Percentiles rank a stretch among this genome's conserved stretches.
These are phyloP conservation scores for Madurella mycetomatis DNA, from an alignment of 2,329 filamentous ascomycete species.

Conservation along the genomic window DNA sequence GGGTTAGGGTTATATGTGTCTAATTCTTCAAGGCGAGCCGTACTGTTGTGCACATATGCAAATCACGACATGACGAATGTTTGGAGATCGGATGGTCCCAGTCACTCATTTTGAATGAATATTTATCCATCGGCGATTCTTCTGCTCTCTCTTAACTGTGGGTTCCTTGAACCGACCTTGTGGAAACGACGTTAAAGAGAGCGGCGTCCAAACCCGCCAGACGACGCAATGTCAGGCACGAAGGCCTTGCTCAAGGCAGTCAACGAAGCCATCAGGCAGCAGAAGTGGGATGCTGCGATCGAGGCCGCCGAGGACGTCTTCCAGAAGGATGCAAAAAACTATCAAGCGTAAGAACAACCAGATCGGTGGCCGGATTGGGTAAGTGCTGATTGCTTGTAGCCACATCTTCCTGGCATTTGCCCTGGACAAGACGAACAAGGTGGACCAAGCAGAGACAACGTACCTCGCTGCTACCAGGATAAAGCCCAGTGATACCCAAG, in stretches of 20 bases:
- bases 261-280: conserved; percentile 69
- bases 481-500: conserved; percentile 72
- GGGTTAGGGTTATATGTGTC: too few species aligned
- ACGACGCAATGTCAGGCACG: conserved; percentile 44
- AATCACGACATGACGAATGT: too few species aligned
- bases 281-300: conserved; percentile 73
- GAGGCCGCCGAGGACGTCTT: conserved; percentile 66
- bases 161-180: not conserved
- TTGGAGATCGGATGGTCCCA: too few species aligned
- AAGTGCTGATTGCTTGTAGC: conserved; percentile 36
- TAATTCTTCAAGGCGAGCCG: too few species aligned
- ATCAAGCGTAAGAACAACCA: conserved; percentile 62
- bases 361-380: not conserved
- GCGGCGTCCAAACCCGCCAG: not conserved
- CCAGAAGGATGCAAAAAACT: conserved; percentile 69
- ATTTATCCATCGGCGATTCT: not conserved
- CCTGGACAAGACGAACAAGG: conserved; percentile 68
- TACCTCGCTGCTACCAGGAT: conserved; percentile 69
- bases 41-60: too few species aligned
- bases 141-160: too few species aligned
- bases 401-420: conserved; percentile 86
- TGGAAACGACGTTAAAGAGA: not conserved
- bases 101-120: not conserved
- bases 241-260: conserved; percentile 81
- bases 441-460: conserved; percentile 68